Base-by-base conservation (phyloP, 1,139 yeast genomes). In the Pichia sp. region DNA sequence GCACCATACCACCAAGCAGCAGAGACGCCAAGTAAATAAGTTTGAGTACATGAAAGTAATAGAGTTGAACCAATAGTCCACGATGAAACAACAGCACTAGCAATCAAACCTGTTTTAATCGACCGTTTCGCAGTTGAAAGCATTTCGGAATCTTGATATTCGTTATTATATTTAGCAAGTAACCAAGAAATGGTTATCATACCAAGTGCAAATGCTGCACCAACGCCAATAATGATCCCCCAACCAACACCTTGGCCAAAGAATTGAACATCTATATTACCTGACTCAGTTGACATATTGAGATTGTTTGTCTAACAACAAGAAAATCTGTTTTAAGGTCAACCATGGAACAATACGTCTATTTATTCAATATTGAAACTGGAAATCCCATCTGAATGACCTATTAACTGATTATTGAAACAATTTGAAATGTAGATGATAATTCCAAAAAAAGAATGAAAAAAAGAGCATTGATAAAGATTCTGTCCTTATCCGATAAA, bases 141-240 rank as follows among this genome's bases (percentile, higher is more conserved):
- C 62, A 86, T 94, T 69, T 88, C 96, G 2, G 96, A 89, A 13
- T 94, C 85, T 68, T 85, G 83, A 47, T 83, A 75, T 65, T 88
- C 95, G 56, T 77, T 76, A 59, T 85, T 87, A 65, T 86, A 88
- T 48, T 94, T 73, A 56, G 79, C 77, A 47, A 87, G 73, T 48
- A 84, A 71, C 53, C 68, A 76, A 0, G 96, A 85, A 50, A 85
- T 79, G 43, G 73, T 62, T 60, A 87, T 77, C 96, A 88, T 88
- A 50, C 87, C 86, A 8, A 74, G 59, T 11, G 96, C 85, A 63
- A 88, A 88, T 11, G 81, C 82, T 36, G 85, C 76, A 44, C 97
- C 97, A 26, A 89, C 73, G 18, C 97, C 97, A 20, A 87, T 82
- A 18, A 89, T 87, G 52, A 89, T 82, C 30, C 88, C 96, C 61